Percentiles rank a stretch among this genome's conserved stretches.
Evolutionary conservation across 768 basidiomycete species (phyloP).

Genomic region (Russula sp.): DNA sequence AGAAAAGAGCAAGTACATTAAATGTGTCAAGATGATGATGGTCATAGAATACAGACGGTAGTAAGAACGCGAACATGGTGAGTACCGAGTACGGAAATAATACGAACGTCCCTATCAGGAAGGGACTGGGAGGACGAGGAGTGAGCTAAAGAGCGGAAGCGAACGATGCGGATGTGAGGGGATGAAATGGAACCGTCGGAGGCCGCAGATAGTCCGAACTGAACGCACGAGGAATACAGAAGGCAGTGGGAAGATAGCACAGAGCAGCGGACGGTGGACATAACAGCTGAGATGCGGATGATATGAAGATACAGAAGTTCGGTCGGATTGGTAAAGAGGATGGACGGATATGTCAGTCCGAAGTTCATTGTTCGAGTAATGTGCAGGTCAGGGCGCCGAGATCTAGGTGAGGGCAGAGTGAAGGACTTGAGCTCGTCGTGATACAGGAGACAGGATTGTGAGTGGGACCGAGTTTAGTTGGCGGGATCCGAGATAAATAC

Average conservation of each 20-base stretch:
- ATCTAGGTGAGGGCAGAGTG: neutral
- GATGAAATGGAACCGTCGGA: neutral
- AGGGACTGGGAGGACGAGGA: neutral
- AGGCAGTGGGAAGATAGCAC: neutral
- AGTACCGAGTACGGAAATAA: neutral
- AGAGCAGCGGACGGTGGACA: neutral
- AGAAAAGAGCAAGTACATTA: neutral
- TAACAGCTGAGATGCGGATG: neutral
- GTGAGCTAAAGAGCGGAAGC: neutral
- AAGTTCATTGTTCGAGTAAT: neutral
- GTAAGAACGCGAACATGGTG: neutral
- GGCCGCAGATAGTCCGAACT: neutral
- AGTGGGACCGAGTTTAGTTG: conserved; percentile 22
- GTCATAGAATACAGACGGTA: neutral
- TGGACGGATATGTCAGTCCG: neutral
- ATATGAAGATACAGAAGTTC: neutral
- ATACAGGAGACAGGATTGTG: neutral
- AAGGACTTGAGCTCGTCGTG: neutral
- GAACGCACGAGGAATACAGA: neutral
- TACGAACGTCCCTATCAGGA: neutral
- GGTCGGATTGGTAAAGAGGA: neutral
- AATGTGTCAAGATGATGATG: conserved; percentile 12
- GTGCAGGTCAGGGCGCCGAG: neutral
- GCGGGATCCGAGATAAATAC: conserved; percentile 46
- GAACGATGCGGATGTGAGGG: neutral